phyloP scores from a whole-genome alignment of 371 early-diverging fungal species.

The Saksenaea oblongispora region DNA sequence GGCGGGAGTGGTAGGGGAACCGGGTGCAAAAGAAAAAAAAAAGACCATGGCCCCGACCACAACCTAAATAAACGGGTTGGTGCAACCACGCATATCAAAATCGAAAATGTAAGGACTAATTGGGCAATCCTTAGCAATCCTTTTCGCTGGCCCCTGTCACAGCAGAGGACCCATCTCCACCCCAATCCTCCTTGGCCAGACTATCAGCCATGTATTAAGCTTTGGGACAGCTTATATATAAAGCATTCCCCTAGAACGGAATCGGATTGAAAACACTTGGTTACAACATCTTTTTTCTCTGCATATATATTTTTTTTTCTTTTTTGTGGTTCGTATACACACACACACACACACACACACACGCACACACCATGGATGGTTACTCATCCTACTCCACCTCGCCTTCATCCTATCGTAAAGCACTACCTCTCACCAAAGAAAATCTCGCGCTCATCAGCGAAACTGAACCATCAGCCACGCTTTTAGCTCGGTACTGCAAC shows the following conservation, averaged over 20 bases:
- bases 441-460: slow-evolving; percentile 14
- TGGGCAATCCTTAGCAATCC: not conserved
- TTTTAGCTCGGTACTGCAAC: slow-evolving; percentile 18
- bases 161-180: slow-evolving; percentile 3
- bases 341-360: too few species aligned
- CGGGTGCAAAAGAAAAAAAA: not conserved
- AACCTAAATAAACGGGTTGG: not conserved
- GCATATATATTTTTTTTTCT: not conserved
- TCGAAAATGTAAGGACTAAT: not conserved
- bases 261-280: not conserved
- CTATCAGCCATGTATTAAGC: not conserved
- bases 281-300: not conserved
- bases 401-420: not conserved
- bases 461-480: slow-evolving; percentile 6
- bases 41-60: slow-evolving; percentile 1
- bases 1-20: not conserved
- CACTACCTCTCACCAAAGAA: slow-evolving; percentile 19
- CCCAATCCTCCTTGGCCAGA: not conserved
- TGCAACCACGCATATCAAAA: not conserved
- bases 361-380: not conserved
- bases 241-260: not conserved
- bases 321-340: not conserved
- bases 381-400: not conserved
- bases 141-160: slow-evolving; percentile 3
- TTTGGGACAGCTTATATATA: not conserved